phyloP scores from a whole-genome alignment of 495 filamentous ascomycete species.

The Hypoxylon subgilvum region DNA sequence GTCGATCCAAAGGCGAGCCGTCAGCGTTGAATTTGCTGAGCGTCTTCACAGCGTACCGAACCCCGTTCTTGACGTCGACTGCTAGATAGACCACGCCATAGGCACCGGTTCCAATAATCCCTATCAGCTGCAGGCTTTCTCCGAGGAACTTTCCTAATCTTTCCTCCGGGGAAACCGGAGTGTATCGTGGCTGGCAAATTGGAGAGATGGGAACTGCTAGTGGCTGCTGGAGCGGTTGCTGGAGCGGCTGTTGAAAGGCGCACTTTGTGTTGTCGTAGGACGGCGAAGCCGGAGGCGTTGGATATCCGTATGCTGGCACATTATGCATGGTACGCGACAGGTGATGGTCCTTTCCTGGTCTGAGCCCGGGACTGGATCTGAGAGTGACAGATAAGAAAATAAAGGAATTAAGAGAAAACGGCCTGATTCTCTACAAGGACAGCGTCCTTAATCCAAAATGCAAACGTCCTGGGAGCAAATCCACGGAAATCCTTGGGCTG shows the following conservation, averaged over 20 bases:
- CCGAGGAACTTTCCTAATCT: conserved; percentile 84
- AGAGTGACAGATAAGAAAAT: conserved; percentile 29
- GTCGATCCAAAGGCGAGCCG: conserved; percentile 77
- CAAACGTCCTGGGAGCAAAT: conserved; percentile 30
- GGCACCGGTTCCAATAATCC: conserved; percentile 89
- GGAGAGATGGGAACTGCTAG: conserved; percentile 40
- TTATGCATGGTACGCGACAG: conserved; percentile 57
- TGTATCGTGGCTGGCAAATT: conserved; percentile 44
- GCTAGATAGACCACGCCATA: conserved; percentile 98
- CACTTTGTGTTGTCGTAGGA: conserved; percentile 53
- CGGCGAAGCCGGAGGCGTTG: conserved; percentile 59
- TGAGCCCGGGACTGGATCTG: conserved; percentile 28
- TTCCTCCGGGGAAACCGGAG: conserved; percentile 71
- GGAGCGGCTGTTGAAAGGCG: conserved; percentile 47
- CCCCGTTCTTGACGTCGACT: conserved; percentile 80
- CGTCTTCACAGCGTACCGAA: conserved; percentile 93
- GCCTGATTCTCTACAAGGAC: conserved; percentile 37
- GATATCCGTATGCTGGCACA: conserved; percentile 60
- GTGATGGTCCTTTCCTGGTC: conserved; percentile 40
- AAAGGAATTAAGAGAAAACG: conserved; percentile 42
- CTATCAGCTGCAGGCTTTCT: conserved; percentile 78
- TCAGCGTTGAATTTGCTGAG: conserved; percentile 79
- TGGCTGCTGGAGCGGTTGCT: too few species aligned
- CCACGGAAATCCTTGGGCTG: conserved; percentile 41
- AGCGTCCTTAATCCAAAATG: conserved; percentile 4